Evolutionary conservation across 2,329 filamentous ascomycete genomes (phyloP), one percentile per base, ranked within the genome.

Genomic region (Cadophora gregata): DNA sequence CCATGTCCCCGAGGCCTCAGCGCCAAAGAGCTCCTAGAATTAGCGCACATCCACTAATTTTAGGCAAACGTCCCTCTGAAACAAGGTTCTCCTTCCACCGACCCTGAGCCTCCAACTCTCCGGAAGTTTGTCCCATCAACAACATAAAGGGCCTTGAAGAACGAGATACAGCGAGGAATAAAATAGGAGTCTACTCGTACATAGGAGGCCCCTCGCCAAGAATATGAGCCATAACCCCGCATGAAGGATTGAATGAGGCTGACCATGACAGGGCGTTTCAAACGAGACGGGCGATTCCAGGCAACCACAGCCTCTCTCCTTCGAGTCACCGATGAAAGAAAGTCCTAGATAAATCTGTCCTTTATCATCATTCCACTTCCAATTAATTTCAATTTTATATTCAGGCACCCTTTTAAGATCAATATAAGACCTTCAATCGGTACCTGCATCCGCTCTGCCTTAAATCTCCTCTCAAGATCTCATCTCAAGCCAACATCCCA

Each of bases 301-400:
- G 50, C 50, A 53, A 53, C 50, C 25, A 53, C 50, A 5, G 29
- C 50, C 50, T n/a, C 27, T 31, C 50, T 31, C 27, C 25, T 53
- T 53, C 25, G 50, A 53, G 12, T 53, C 50, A 31, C 27, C 27
- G 25, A 53, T 29, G 7, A 29, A 7, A n/a, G n/a, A 31, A 8
- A 53, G 6, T 53, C 50, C 50, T 53, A 19, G 25, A 31, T 19
- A 1, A 29, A 53, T 16, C 5, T 27, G 25, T 53, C 27, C 50
- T 53, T 9, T 31, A 53, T 31, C 2, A 1, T 48, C 14, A 8
- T 31, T 53, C 27, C 38, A 42, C 14, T 42, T 10, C 3, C 6
- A 42, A n/a, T n/a, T n/a, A n/a, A n/a, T 19, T 19, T 42, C 14
- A 16, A 42, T 2, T 16, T 2, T 16, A 27, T 9, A 10, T 48